Conservation (phyloP, 192 early-diverging fungal species). For the Coemansia sp. region DNA sequence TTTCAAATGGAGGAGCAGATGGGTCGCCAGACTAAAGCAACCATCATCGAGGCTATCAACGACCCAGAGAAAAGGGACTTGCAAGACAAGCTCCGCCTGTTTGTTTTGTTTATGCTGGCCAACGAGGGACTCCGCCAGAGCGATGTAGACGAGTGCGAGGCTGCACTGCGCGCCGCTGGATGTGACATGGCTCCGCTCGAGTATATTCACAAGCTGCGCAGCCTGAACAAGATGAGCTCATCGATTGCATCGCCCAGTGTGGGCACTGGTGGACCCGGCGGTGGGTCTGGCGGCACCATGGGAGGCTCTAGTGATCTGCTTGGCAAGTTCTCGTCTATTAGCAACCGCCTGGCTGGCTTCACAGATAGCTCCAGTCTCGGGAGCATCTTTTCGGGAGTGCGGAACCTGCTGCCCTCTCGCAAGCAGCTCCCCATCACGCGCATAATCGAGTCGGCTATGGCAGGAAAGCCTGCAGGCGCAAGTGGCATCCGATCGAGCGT, state of each 20-base stretch:
- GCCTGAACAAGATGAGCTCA: slow-evolving; percentile 43
- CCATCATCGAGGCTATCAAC: slow-evolving; percentile 79
- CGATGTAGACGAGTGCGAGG: slow-evolving; percentile 84
- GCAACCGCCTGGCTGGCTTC: slow-evolving; percentile 71
- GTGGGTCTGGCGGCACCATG: not conserved
- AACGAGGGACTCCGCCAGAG: slow-evolving; percentile 71
- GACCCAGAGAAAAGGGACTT: slow-evolving; percentile 79
- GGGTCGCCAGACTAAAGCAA: slow-evolving; percentile 71
- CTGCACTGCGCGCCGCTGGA: slow-evolving; percentile 71
- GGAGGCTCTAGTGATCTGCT: slow-evolving; percentile 43
- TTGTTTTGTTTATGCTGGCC: slow-evolving; percentile 85
- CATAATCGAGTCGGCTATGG: slow-evolving; percentile 86
- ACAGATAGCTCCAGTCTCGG: slow-evolving; percentile 73
- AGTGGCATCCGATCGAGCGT: slow-evolving; percentile 27
- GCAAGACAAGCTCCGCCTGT: slow-evolving; percentile 89
- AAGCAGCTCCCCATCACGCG: slow-evolving; percentile 88
- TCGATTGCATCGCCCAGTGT: slow-evolving; percentile 29
- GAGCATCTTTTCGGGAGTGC: slow-evolving; percentile 82
- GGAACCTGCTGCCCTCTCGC: slow-evolving; percentile 89
- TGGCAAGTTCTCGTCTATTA: slow-evolving; percentile 70
- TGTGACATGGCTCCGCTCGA: slow-evolving; percentile 73
- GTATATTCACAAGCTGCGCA: slow-evolving; percentile 76
- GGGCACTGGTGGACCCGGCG: slow-evolving; percentile 5
- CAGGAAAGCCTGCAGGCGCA: slow-evolving; percentile 46
- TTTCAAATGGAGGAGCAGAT: slow-evolving; percentile 94